A percentile compares a stretch with the other conserved stretches of the same genome.
Evolutionary conservation across 768 basidiomycete species (phyloP).

Genomic region (Ramaria rubella): DNA sequence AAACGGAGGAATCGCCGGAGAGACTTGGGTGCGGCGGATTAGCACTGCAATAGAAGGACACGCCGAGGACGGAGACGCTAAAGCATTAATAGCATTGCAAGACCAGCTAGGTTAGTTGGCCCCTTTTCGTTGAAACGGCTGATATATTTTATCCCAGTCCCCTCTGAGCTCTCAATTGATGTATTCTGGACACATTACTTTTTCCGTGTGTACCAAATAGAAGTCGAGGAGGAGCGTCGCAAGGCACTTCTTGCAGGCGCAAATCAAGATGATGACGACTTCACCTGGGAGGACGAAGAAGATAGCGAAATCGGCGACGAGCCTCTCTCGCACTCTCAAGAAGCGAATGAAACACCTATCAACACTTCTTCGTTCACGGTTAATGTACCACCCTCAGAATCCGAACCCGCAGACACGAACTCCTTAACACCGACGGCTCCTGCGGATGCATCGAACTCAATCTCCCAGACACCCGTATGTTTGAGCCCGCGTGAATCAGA

Average conservation of each 20-base stretch:
- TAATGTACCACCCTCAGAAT: conserved; percentile 1
- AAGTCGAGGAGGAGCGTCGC: conserved; percentile 69
- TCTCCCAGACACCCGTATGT: conserved; percentile 26
- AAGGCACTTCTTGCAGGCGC: conserved; percentile 70
- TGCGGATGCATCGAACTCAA: conserved; percentile 12
- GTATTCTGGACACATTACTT: conserved; percentile 87
- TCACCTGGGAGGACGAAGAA: conserved; percentile 91
- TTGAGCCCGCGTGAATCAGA: conserved; percentile 51
- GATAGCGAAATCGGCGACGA: conserved; percentile 41
- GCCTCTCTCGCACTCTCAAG: conserved; percentile 5
- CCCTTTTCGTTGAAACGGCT: conserved; percentile 8
- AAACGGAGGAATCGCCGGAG: conserved; percentile 50
- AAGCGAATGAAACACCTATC: neutral
- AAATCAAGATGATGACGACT: conserved; percentile 74
- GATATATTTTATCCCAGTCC: conserved; percentile 44
- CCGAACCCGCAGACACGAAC: conserved; percentile 2
- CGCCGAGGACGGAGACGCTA: conserved; percentile 43
- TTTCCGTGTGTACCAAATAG: conserved; percentile 80
- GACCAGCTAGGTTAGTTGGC: conserved; percentile 51
- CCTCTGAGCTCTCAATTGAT: conserved; percentile 52
- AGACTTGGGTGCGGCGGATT: conserved; percentile 50
- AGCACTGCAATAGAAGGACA: conserved; percentile 35
- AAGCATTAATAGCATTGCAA: conserved; percentile 43
- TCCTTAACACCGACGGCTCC: conserved; percentile 15
- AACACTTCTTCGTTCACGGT: neutral